Conservation (phyloP, 345 rosid genomes). For the Hibiscus trionum region DNA sequence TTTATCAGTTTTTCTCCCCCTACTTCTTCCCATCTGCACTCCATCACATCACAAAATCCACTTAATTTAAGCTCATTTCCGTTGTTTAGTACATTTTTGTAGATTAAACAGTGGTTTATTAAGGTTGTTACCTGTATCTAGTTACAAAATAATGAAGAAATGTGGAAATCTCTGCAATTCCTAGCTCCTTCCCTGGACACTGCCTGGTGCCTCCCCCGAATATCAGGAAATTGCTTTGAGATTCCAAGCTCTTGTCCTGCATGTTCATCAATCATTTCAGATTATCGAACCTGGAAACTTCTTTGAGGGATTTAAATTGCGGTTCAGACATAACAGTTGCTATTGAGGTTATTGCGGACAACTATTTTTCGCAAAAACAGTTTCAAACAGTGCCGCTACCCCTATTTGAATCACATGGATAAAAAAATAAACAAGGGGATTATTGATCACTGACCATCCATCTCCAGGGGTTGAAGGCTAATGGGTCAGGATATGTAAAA, state of each 20-base stretch:
- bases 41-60: neutral
- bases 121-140: constrained; percentile 47
- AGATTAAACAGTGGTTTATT: neutral
- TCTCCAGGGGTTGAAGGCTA: constrained; percentile 89
- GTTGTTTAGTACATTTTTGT: neutral
- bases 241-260: constrained; percentile 10
- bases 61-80: neutral
- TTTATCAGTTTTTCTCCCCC: constrained; percentile 62
- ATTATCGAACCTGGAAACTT: neutral
- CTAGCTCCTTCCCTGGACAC: constrained; percentile 94
- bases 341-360: too few relatives aligned
- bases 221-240: constrained; percentile 44
- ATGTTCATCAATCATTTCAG: neutral
- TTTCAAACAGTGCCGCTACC: too few relatives aligned
- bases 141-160: constrained; percentile 92
- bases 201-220: constrained; percentile 90
- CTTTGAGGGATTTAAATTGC: neutral
- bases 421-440: neutral
- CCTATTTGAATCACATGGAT: neutral
- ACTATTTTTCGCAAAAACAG: too few relatives aligned
- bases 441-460: constrained; percentile 25
- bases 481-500: constrained; percentile 53
- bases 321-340: too few relatives aligned
- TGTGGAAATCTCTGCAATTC: constrained; percentile 78
- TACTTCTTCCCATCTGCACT: constrained; percentile 83